Percentiles rank a stretch among this genome's conserved stretches.
Evolutionary conservation across 805 yeast species (phyloP).

Genomic region (Blastobotrys robertii): DNA sequence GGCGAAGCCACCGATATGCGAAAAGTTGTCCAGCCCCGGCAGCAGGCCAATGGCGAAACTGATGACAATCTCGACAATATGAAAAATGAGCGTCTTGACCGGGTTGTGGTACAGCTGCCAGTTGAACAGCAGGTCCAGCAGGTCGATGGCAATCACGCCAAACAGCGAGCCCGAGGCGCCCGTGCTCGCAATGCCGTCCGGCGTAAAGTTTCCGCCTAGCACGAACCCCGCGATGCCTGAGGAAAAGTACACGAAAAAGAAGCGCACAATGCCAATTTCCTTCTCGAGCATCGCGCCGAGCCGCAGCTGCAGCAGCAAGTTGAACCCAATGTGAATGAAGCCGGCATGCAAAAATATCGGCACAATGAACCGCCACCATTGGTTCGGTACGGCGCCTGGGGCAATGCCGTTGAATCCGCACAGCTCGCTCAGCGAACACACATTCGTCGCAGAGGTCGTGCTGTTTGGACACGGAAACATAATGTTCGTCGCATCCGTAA

Average conservation of each 20-base stretch:
- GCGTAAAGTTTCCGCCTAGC: conserved; percentile 60
- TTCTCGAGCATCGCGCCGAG: conserved; percentile 53
- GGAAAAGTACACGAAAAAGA: conserved; percentile 44
- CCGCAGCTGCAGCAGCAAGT: conserved; percentile 48
- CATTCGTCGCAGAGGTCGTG: conserved; percentile 43
- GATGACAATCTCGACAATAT: conserved; percentile 48
- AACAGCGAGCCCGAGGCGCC: conserved; percentile 68
- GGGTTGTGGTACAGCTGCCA: conserved; percentile 39
- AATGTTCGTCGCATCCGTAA: conserved; percentile 39
- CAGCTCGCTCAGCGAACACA: conserved; percentile 45
- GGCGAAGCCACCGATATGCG: conserved; percentile 68
- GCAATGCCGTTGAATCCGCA: conserved; percentile 50
- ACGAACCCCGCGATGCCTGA: conserved; percentile 60
- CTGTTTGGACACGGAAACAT: conserved; percentile 63
- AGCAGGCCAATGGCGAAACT: conserved; percentile 54
- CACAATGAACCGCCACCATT: conserved; percentile 61
- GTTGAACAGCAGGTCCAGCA: conserved; percentile 45
- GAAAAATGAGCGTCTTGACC: conserved; percentile 34
- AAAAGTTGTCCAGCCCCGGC: conserved; percentile 67
- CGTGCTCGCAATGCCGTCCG: conserved; percentile 53
- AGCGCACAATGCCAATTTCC: conserved; percentile 45
- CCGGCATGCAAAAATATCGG: conserved; percentile 73
- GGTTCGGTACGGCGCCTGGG: conserved; percentile 39
- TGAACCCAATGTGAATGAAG: conserved; percentile 55
- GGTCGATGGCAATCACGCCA: conserved; percentile 56